A percentile compares a stretch with the other conserved stretches of the same genome.
Evolutionary conservation across 2,329 filamentous ascomycete genomes (phyloP).

Genomic region (Amylocarpus encephaloides): DNA sequence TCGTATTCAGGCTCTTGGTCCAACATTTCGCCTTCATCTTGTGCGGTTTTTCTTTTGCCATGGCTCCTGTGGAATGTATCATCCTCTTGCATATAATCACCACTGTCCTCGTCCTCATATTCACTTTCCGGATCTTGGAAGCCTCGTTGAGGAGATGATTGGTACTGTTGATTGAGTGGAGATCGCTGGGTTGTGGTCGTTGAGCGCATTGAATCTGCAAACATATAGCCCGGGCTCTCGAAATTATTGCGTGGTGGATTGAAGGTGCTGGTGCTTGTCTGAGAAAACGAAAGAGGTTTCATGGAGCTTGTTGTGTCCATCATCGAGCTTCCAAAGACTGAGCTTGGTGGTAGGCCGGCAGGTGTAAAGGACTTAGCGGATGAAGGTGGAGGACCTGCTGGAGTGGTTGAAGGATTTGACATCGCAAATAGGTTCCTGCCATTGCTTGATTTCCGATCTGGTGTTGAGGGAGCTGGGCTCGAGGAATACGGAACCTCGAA

Average conservation of each 20-base stretch:
- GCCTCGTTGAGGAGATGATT: conserved; percentile 19
- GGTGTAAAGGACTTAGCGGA: conserved; percentile 49
- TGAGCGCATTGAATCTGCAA: conserved; percentile 18
- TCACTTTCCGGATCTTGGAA: conserved; percentile 31
- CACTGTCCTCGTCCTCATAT: conserved; percentile 35
- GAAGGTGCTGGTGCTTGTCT: conserved; percentile 27
- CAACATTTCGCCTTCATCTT: conserved; percentile 34
- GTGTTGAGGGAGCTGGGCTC: conserved; percentile 33
- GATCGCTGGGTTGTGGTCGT: conserved; percentile 37
- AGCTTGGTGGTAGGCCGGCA: conserved; percentile 44
- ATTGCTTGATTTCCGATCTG: conserved; percentile 28
- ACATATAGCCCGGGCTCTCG: conserved; percentile 19
- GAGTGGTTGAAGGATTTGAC: conserved; percentile 46
- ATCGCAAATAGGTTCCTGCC: conserved; percentile 24
- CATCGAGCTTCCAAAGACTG: conserved; percentile 45
- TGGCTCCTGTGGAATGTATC: conserved; percentile 35
- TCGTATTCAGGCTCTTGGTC: conserved; percentile 37
- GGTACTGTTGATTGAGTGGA: conserved; percentile 42
- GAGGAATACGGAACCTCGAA: conserved; percentile 27
- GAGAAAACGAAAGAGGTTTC: conserved; percentile 32
- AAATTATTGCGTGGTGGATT: conserved; percentile 14
- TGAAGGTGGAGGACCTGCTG: conserved; percentile 49
- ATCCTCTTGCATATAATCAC: conserved; percentile 34
- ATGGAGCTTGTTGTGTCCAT: conserved; percentile 29
- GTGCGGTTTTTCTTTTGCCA: conserved; percentile 32